Evolutionary conservation across 2,329 filamentous ascomycete species (phyloP), one percentile per base, ranked within the genome.

Genomic region (Chrysoporthe austroafricana): DNA sequence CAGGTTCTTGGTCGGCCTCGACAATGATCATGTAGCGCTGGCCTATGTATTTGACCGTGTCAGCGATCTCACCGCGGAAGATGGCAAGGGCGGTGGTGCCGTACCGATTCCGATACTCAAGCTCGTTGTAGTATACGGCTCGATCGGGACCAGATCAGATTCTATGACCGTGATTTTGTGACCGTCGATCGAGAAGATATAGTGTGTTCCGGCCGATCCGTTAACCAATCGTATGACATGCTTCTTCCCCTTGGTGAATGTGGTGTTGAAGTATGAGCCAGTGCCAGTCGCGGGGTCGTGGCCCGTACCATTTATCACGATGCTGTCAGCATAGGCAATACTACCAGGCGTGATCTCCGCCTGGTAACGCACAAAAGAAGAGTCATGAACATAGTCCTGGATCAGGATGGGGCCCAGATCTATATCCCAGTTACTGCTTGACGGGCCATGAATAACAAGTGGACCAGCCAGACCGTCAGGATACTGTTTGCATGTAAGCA

Each of bases 321-420:
- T 76, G 64, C 76, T 79, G 52, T 78, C 75, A 32, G 65, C 70
- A 26, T 43, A 64, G 42, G 70, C 63, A n/a, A 65, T 52, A 6
- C 63, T 52, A 13, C 43, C 61, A 2, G 26, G 43, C 4, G 43
- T 59, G 36, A 70, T 71, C 66, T 73, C 73, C 11, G 56, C 60
- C n/a, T 70, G 57, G 42, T 70, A 75, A 7, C 60, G 69, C 16
- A 71, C 44, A 57, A 71, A 72, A 0, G 74, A 66, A 9, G 69
- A 71, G 18, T 72, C 66, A 62, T 80, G 79, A 70, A 82, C 82
- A 79, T 82, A 86, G 70, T 86, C 84, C 9, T 80, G 80, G 13
- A 86, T 74, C 9, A 83, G 77, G 0, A 84, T 71, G 5, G 79
- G 73, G 18, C 83, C 83, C 1, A 84, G 76, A 70, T 86, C 84